Evolutionary conservation across 352 stramenopile species (phyloP), one percentile per base, ranked within the genome.

Genomic region (Globisporangium irregulare): DNA sequence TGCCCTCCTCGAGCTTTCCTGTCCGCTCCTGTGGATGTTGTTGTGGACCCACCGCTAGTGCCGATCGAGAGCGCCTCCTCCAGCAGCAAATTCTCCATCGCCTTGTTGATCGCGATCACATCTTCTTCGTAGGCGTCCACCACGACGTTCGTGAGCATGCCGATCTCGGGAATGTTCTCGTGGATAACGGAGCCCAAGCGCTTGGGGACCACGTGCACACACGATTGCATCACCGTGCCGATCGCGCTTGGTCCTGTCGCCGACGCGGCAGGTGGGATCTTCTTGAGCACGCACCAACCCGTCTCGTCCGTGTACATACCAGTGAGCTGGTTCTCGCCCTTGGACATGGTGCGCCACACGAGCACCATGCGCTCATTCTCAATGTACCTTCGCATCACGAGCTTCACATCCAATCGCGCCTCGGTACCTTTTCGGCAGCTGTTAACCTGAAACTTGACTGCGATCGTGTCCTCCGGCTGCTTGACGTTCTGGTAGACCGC

Each of bases 291-390:
- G 29, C 79, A 84, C 82, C 82, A 90, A 20, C 82, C 82, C 3
- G 79, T 90, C 69, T 90, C 80, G 60, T 90, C 78, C 59, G 82
- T 88, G 60, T 78, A 86, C 74, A 88, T 78, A 0, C 71, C 75
- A 57, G 70, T 74, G 46, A 82, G 72, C n/a, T 78, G 71, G 22
- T 75, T 66, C 50, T 75, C 73, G 29, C 75, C 75, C 15, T 77
- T 72, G 1, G 73, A 81, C 14, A 82, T 63, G 2, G 69, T 75
- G 6, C 80, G 75, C 82, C 82, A 90, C 8, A 89, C 82, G 20
- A 87, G 73, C 63, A 81, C 80, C 61, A 87, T 69, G 36, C 78
- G 75, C 36, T 87, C 71, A 1, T 29, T 48, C 50, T 87, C 79
- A 2, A 76, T 68, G 59, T 80, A 90, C 14, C 73, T 62, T 0